These are phyloP conservation scores for Nannizziopsis barbatae DNA, from an alignment of 2,329 filamentous ascomycete genomes.

Conservation along the genomic window DNA sequence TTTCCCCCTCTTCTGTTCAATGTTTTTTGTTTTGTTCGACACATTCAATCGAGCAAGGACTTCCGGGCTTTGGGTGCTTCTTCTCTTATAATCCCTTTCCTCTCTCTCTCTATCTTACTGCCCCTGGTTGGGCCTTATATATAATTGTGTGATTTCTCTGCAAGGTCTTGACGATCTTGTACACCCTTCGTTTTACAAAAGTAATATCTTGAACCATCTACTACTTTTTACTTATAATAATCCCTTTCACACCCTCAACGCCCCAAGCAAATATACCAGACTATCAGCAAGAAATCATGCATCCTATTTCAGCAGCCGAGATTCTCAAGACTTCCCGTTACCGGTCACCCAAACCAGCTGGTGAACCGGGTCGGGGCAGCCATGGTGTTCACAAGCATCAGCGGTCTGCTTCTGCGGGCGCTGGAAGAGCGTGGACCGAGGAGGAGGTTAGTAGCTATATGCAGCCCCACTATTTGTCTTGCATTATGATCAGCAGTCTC, in stretches of 20 bases:
- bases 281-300: not conserved
- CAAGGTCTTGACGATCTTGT: constrained; percentile 20
- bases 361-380: not conserved
- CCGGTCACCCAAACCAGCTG: constrained; percentile 4
- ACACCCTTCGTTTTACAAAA: constrained; percentile 3
- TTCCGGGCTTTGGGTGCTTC: not conserved
- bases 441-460: constrained; percentile 54
- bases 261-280: not conserved
- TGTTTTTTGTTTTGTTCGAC: constrained; percentile 12
- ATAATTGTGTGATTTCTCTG: constrained; percentile 1
- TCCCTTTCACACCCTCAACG: not conserved
- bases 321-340: constrained; percentile 9
- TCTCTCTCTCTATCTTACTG: constrained; percentile 37
- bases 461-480: not conserved
- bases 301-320: constrained; percentile 8
- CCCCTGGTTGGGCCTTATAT: constrained; percentile 43
- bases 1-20: constrained; percentile 6
- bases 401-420: constrained; percentile 58
- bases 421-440: constrained; percentile 73
- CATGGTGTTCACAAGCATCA: constrained; percentile 51
- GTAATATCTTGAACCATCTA: not conserved
- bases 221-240: not conserved
- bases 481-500: not conserved
- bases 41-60: not conserved
- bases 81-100: too few relatives aligned